Conservation (phyloP, 179 eudicot species). For the Silene coronaria region DNA sequence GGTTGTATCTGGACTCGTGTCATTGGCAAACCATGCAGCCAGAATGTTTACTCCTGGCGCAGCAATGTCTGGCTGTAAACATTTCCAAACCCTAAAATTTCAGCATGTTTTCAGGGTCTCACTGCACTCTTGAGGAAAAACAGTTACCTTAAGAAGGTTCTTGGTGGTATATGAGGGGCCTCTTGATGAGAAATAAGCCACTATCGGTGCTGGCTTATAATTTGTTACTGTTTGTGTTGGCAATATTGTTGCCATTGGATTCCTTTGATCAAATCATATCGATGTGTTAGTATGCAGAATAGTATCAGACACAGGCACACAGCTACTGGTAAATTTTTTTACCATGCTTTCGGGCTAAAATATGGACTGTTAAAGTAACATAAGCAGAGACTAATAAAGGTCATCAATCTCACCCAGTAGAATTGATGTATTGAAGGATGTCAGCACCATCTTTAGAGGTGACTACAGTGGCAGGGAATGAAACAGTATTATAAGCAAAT, state of each 20-base stretch:
- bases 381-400: background rate
- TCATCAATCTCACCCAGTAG: conserved; percentile 38
- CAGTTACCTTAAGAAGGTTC: conserved; percentile 58
- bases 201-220: conserved; percentile 56
- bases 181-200: conserved; percentile 59
- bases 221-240: conserved; percentile 32
- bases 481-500: conserved; percentile 29
- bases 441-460: conserved; percentile 35
- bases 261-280: conserved; percentile 25
- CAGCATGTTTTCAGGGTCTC: background rate
- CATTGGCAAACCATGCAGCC: conserved; percentile 55
- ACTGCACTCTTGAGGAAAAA: background rate
- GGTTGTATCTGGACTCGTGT: conserved; percentile 27
- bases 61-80: conserved; percentile 60
- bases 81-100: background rate
- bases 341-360: no score
- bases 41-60: conserved; percentile 76
- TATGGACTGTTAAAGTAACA: background rate
- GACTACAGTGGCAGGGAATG: conserved; percentile 38
- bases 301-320: no score
- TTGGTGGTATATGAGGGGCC: conserved; percentile 44
- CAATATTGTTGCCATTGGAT: conserved; percentile 50
- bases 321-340: no score
- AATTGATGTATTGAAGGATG: conserved; percentile 38
- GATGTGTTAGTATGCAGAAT: no score